Conservation (phyloP, 2,329 filamentous ascomycete species). For the Penicillium sp. region DNA sequence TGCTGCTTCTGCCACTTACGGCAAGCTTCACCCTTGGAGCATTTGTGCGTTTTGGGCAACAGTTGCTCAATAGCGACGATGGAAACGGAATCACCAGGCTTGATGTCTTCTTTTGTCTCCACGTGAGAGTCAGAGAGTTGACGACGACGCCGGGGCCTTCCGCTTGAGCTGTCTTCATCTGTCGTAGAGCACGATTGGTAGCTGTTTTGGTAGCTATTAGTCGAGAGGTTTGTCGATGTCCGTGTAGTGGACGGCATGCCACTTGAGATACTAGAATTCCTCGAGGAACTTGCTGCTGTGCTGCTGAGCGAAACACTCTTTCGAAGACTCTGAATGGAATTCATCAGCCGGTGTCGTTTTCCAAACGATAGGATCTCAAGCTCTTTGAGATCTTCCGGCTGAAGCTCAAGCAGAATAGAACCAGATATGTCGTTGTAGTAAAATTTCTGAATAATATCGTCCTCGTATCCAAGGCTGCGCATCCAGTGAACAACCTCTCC, state of each 20-base stretch:
- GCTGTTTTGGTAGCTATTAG: background rate
- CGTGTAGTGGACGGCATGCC: background rate
- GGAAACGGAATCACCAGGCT: constrained; percentile 79
- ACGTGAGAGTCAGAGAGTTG: constrained; percentile 3
- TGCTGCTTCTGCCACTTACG: constrained; percentile 80
- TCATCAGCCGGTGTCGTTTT: constrained; percentile 63
- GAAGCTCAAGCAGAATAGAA: constrained; percentile 81
- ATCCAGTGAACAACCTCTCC: constrained; percentile 16
- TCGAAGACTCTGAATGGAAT: constrained; percentile 57
- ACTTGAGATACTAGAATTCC: background rate
- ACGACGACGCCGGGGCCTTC: background rate
- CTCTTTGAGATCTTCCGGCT: constrained; percentile 70
- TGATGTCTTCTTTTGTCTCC: constrained; percentile 57
- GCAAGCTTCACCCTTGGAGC: constrained; percentile 84
- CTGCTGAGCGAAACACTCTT: constrained; percentile 20
- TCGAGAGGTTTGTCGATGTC: background rate
- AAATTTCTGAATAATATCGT: constrained; percentile 73
- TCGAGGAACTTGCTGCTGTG: background rate
- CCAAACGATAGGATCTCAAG: constrained; percentile 65
- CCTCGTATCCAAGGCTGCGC: constrained; percentile 6
- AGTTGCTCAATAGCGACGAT: constrained; percentile 92
- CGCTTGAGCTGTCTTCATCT: background rate
- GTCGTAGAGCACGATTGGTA: background rate
- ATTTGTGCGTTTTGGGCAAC: constrained; percentile 79
- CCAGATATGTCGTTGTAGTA: constrained; percentile 91